Evolutionary conservation across 2,329 filamentous ascomycete genomes (phyloP), one percentile per base, ranked within the genome.

Genomic region (Penicillium sp.): DNA sequence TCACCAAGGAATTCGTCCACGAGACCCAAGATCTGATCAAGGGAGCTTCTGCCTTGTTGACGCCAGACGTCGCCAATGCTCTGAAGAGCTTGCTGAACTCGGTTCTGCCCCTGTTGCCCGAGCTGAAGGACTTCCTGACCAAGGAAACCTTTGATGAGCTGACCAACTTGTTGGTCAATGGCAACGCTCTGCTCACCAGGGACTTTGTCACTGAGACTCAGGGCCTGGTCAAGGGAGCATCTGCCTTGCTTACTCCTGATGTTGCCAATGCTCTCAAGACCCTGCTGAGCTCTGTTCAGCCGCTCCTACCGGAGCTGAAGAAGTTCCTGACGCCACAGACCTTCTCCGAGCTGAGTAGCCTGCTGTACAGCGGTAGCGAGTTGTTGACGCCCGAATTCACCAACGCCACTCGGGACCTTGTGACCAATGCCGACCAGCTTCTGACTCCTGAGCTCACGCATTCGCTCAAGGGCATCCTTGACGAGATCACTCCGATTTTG

Each of bases 51-150:
- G 46, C 26, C 6, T 45, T 60, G 1, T 29, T 60, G 13, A 54
- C 45, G 7, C 45, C 47, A 1, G 48, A 50, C 2, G 52, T 51
- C 3, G 32, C 48, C 38, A 51, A 51, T 9, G 44, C 47, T 4
- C 52, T 60, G 38, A 63, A 66, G 52, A 54, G 18, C 2, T 48
- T 61, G 8, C 48, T 61, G 9, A 42, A 29, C 32, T 44, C 52
- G 18, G 25, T 58, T 7, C 42, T 52, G 8, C 39, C 48, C 33
- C 39, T 61, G 5, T 39, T 60, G 27, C 58, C 58, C 4, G 39
- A 57, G 39, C 45, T 61, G 27, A 49, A 58, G 40, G 24, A 9
- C 24, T 54, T 54, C 43, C 53, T 61, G 3, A 60, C 57, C 47
- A 46, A 55, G 39, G 45, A 45, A 13, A 59, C 54, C 7, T 52